Conservation (phyloP, 2,329 filamentous ascomycete species). For the Dactylellina haptotyla region DNA sequence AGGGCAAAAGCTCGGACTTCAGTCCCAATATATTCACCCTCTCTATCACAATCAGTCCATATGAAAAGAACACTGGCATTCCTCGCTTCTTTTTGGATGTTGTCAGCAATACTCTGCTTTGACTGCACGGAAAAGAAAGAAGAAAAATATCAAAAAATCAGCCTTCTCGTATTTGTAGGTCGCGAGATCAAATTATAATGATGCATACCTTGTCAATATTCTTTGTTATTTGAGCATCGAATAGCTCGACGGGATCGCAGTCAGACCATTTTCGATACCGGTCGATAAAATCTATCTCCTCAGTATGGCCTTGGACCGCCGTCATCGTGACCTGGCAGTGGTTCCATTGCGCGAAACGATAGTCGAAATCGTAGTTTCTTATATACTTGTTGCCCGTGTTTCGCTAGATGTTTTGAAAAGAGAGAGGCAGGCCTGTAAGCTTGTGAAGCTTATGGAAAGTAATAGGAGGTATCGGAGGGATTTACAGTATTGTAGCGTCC, state of each 20-base stretch:
- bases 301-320: conserved; percentile 88
- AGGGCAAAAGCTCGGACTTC: conserved; percentile 86
- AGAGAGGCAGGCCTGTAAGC: not conserved
- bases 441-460: conserved; percentile 27
- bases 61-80: conserved; percentile 83
- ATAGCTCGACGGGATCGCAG: conserved; percentile 80
- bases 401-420: conserved; percentile 68
- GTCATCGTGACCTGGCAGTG: conserved; percentile 90
- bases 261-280: conserved; percentile 82
- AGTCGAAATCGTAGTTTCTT: conserved; percentile 94
- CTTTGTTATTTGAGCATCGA: conserved; percentile 79
- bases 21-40: conserved; percentile 94
- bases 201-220: conserved; percentile 72
- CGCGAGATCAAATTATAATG: not conserved
- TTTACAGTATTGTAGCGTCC: conserved; percentile 76
- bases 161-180: not conserved
- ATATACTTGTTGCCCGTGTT: conserved; percentile 78
- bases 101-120: conserved; percentile 77
- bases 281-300: conserved; percentile 77
- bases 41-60: conserved; percentile 98
- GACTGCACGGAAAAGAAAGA: conserved; percentile 2
- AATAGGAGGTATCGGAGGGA: conserved; percentile 51
- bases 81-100: conserved; percentile 82
- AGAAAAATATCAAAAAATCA: not conserved
- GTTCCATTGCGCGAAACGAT: conserved; percentile 87